Evolutionary conservation across 805 yeast species (phyloP), one percentile per base, ranked within the genome.

Genomic region (Candida oleophila): DNA sequence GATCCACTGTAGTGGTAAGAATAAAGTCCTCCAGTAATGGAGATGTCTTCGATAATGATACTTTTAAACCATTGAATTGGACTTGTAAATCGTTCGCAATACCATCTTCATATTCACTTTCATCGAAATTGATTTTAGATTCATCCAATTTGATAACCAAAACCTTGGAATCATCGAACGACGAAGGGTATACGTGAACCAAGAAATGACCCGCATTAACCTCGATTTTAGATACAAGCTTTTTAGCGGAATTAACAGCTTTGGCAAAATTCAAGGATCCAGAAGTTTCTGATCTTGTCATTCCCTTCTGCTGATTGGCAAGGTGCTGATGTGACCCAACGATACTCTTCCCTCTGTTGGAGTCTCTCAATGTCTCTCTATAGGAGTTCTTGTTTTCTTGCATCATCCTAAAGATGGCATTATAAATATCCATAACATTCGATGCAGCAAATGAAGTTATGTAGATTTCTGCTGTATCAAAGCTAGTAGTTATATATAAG

Each of bases 361-460:
- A 81, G 53, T 84, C 91, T 36, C 77, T 74, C 48, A 89, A 68
- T 3, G 87, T 89, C 52, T 89, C 95, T 39, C 76, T 78, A 59
- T 90, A 90, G 0, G 94, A 85, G 2, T 79, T 72, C 51, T 75
- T 76, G 53, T 81, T 85, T 51, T 89, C 96, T 54, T 84, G 87
- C 34, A 81, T 73, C 71, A 90, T 83, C 54, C 96, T 73, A 43
- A 77, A 64, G 16, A 88, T 67, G 1, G 94, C 82, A 46, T 83
- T 82, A 56, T 80, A 78, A 39, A 94, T 83, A 62, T 91, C 97
- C 52, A 85, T 74, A 25, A 89, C 70, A 56, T 87, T 89, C 0
- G 96, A 84, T 0, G 94, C 94, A 0, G 96, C 85, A 57, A 94
- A 73, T 0, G 96, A 89, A 0, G 98, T 91, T 49, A 86, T 70